Evolutionary conservation across 1,139 yeast genomes (phyloP).

Genomic region (Pichia sp.): DNA sequence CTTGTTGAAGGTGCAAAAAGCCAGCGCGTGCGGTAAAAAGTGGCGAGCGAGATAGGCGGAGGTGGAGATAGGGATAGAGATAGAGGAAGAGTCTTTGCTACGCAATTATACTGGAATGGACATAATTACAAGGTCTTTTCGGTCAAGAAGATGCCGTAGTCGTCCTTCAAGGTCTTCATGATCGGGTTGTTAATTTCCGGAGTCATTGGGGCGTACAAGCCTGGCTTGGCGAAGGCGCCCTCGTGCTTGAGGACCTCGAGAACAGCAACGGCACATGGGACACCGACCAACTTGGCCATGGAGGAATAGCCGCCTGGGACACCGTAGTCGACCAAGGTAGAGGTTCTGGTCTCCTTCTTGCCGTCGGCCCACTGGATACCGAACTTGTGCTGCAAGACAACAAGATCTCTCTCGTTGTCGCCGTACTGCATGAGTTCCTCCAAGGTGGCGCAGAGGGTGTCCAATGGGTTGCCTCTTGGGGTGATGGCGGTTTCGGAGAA

Average conservation of each 20-base stretch:
- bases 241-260: slow-evolving; percentile 65
- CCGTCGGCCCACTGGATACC: slow-evolving; percentile 98
- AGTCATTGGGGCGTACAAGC: slow-evolving; percentile 89
- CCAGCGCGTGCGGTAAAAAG: too few relatives aligned
- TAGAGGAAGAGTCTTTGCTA: background rate
- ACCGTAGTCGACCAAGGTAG: slow-evolving; percentile 94
- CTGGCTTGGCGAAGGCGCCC: slow-evolving; percentile 74
- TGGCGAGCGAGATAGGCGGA: background rate
- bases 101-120: background rate
- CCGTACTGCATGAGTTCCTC: slow-evolving; percentile 96
- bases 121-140: slow-evolving; percentile 62
- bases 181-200: slow-evolving; percentile 87
- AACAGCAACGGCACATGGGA: slow-evolving; percentile 95
- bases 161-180: slow-evolving; percentile 85
- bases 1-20: too few relatives aligned
- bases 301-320: slow-evolving; percentile 91
- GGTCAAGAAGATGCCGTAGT: slow-evolving; percentile 78
- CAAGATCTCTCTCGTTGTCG: slow-evolving; percentile 92
- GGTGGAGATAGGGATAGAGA: background rate
- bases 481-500: slow-evolving; percentile 71
- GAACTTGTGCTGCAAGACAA: slow-evolving; percentile 93
- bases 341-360: slow-evolving; percentile 81
- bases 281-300: slow-evolving; percentile 98
- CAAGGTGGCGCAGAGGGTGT: slow-evolving; percentile 92
- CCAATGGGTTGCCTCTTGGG: slow-evolving; percentile 93